Evolutionary conservation across 2,329 filamentous ascomycete genomes (phyloP), one percentile per base, ranked within the genome.

Genomic region (Zymoseptoria ardabiliae): DNA sequence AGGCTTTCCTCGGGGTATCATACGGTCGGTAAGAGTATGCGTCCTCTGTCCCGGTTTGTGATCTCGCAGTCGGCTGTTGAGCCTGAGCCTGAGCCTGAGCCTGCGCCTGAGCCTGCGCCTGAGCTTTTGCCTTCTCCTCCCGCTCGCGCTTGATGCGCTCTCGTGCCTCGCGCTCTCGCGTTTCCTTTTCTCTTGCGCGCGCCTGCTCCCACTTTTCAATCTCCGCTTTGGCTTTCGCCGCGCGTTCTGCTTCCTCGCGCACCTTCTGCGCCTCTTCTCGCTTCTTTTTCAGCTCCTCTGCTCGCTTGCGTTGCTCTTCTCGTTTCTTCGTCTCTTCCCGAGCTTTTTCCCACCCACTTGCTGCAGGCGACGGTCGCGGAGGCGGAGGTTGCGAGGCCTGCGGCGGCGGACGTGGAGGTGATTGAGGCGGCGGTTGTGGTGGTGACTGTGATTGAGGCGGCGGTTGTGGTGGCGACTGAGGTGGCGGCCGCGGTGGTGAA

Each of bases 241-340:
- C 69, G 48, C 73, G 72, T 20, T 79, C 78, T 23, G 75, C 76
- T 65, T 80, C 79, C 66, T 79, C 80, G 60, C 79, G 77, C 9
- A 75, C 68, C 58, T 77, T 77, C 59, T 77, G 74, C 64, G 82
- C 84, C 63, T 82, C 79, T 63, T 87, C 85, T 5, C 82, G 83
- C 58, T 71, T 72, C 61, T 67, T 69, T 82, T 66, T 86, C 82
- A 83, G 83, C 63, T 82, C 80, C 63, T 88, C 85, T 2, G 82
- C 84, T 35, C 70, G 67, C 56, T 70, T 73, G 25, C 84, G 83
- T 63, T 88, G 84, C 64, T 86, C 85, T 65, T 87, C 85, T 58
- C 81, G 80, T 59, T 78, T 81, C 50, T 82, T 78, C 20, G 82
- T 87, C 65, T 89, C 86, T 68, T 89, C 86, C 57, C 86, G 78